Base-by-base conservation (phyloP, 2,329 filamentous ascomycete genomes). In the Onygena corvina region DNA sequence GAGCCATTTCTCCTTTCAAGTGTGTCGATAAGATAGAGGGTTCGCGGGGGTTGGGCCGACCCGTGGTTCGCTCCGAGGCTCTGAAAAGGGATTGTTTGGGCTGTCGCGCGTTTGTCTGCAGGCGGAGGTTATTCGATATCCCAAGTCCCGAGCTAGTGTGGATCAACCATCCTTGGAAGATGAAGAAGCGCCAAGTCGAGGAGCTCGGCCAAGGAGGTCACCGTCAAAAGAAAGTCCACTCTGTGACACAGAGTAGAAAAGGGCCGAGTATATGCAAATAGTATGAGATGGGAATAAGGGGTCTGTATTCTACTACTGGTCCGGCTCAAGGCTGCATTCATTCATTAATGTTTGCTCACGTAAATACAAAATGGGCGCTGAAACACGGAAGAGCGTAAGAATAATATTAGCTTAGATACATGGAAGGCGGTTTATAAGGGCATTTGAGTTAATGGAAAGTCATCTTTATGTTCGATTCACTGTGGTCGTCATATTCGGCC, bases 401-500 rank as follows among this genome's bases (percentile, higher is more conserved):
- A 8, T 23, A 40, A 12, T 1, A 18, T 36, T 25, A n/a, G n/a
- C n/a, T n/a, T n/a, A n/a, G 18, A 40, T 23, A 40, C 36, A 21
- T 40, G 11, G 11, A 23, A 6, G 36, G 18, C 4, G 18, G 18
- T 21, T 3, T 18, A 40, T 40, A 23, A 40, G 31, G 7, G 4
- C 11, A 14, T n/a, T 18, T n/a, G n/a, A 2, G 20, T 47, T 25
- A 47, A 34, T 47, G 45, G 77, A 90, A 90, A 54, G 83, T 87
- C 83, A 90, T 84, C 27, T 77, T 76, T 54, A 90, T 84, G 65
- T 87, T 83, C 61, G 80, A 79, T 64, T 87, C 83, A 59, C 77
- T 75, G 14, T 80, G 81, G 68, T 84, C 84, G 47, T 84, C 76
- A 21, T 68, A 66, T 25, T 82, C 83, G 2, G 76, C 80, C 86